Percentiles rank a stretch among this genome's conserved stretches.
These are phyloP conservation scores for Lentinula aciculospora DNA, from an alignment of 768 basidiomycete genomes.

Conservation along the genomic window DNA sequence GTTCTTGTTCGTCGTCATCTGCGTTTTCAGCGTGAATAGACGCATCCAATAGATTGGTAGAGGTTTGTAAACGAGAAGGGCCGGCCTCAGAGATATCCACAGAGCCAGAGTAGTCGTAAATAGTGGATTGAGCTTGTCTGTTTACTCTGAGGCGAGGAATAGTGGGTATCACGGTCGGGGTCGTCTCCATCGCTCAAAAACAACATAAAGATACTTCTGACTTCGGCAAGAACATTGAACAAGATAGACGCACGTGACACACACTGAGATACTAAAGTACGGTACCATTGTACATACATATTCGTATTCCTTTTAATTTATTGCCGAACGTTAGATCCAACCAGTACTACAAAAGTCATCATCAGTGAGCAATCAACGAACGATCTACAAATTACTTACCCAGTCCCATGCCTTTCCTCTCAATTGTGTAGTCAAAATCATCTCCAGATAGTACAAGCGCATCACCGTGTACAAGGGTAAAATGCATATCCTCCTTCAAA, in stretches of 20 bases:
- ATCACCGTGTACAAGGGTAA: constrained; percentile 35
- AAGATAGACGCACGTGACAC: neutral
- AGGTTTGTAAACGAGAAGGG: constrained; percentile 20
- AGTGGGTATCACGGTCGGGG: constrained; percentile 2
- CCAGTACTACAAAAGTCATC: neutral
- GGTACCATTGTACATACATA: no score
- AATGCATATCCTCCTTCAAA: constrained; percentile 8
- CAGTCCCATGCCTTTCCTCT: constrained; percentile 2
- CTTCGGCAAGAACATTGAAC: neutral
- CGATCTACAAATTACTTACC: neutral
- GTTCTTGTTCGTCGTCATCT: constrained; percentile 30
- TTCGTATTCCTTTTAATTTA: no score
- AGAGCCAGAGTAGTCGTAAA: constrained; percentile 8
- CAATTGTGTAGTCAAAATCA: constrained; percentile 29
- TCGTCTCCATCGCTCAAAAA: constrained; percentile 2
- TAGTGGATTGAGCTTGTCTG: constrained; percentile 2
- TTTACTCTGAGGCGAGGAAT: constrained; percentile 13
- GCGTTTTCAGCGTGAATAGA: constrained; percentile 8
- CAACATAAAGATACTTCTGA: neutral
- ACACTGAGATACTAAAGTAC: no score
- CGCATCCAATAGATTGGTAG: constrained; percentile 6
- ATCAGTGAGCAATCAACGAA: neutral
- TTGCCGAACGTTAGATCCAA: constrained; percentile 5
- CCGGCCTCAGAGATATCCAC: constrained; percentile 15
- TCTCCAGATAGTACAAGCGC: constrained; percentile 28